phyloP scores from a whole-genome alignment of 2,329 filamentous ascomycete species.

The Aspergillus tubingensis region DNA sequence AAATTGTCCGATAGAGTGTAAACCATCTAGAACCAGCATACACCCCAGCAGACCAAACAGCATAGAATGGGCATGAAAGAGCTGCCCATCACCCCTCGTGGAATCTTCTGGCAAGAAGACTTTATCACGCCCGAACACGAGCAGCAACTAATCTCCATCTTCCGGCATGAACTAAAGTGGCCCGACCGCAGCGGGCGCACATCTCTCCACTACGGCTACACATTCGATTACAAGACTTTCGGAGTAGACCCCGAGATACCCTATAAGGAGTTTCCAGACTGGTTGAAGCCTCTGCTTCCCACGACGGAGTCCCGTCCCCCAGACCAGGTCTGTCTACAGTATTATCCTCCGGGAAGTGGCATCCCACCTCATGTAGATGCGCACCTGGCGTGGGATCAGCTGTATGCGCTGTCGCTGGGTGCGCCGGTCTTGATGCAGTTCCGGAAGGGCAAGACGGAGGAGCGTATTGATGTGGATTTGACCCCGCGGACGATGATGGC shows the following conservation, averaged over 20 bases:
- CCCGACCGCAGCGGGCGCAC: slow-evolving; percentile 49
- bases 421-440: slow-evolving; percentile 37
- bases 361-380: slow-evolving; percentile 65
- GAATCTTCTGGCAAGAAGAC: slow-evolving; percentile 47
- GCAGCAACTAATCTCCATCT: slow-evolving; percentile 46
- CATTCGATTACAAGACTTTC: slow-evolving; percentile 62
- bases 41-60: not conserved
- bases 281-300: slow-evolving; percentile 54
- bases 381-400: slow-evolving; percentile 49
- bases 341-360: slow-evolving; percentile 61
- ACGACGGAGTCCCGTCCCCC: slow-evolving; percentile 48
- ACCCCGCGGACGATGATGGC: slow-evolving; percentile 54
- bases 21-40: not conserved
- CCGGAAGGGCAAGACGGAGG: slow-evolving; percentile 25
- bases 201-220: slow-evolving; percentile 59
- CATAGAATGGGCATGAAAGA: slow-evolving; percentile 12
- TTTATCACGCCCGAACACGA: slow-evolving; percentile 54
- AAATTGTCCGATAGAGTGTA: not conserved
- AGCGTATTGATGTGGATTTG: slow-evolving; percentile 50
- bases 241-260: slow-evolving; percentile 54
- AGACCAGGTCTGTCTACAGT: slow-evolving; percentile 62
- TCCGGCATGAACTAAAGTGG: slow-evolving; percentile 51
- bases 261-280: slow-evolving; percentile 54
- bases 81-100: slow-evolving; percentile 27
- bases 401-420: slow-evolving; percentile 37